Conservation (phyloP, 371 early-diverging fungal genomes). For the Rhizopus stolonifer region DNA sequence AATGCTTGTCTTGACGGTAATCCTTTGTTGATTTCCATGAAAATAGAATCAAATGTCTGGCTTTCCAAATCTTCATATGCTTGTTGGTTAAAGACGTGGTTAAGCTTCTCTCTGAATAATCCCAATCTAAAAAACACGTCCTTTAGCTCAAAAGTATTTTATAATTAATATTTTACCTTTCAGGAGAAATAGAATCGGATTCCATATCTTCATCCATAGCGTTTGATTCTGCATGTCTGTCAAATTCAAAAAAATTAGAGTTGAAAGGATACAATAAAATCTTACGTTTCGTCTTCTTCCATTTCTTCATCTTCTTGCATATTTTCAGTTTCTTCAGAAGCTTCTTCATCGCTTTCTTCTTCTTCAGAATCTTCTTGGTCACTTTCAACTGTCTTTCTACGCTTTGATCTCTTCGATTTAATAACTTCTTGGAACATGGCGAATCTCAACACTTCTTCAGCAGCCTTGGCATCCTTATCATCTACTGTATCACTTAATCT, state of each 20-base stretch:
- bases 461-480: slow-evolving; percentile 84
- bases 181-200: neutral
- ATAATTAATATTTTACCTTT: slow-evolving; percentile 4
- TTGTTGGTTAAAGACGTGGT: slow-evolving; percentile 9
- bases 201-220: slow-evolving; percentile 4
- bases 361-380: slow-evolving; percentile 28
- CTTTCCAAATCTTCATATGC: slow-evolving; percentile 10
- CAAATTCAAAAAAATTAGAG: neutral
- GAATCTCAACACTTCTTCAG: slow-evolving; percentile 82
- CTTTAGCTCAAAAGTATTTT: neutral
- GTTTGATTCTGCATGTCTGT: neutral
- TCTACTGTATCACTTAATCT: slow-evolving; percentile 85
- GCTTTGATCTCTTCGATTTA: slow-evolving; percentile 51
- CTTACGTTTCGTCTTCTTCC: slow-evolving; percentile 21
- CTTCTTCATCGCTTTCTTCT: slow-evolving; percentile 42
- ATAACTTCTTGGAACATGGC: slow-evolving; percentile 92
- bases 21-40: slow-evolving; percentile 41
- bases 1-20: slow-evolving; percentile 26
- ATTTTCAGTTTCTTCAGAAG: slow-evolving; percentile 4
- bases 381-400: slow-evolving; percentile 40
- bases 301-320: slow-evolving; percentile 23
- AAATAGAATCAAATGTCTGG: slow-evolving; percentile 36
- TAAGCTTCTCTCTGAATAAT: slow-evolving; percentile 33
- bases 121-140: slow-evolving; percentile 24
- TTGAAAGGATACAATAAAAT: neutral